Evolutionary conservation across 2,329 filamentous ascomycete genomes (phyloP).

Genomic region (Incumbomyces delicatus): DNA sequence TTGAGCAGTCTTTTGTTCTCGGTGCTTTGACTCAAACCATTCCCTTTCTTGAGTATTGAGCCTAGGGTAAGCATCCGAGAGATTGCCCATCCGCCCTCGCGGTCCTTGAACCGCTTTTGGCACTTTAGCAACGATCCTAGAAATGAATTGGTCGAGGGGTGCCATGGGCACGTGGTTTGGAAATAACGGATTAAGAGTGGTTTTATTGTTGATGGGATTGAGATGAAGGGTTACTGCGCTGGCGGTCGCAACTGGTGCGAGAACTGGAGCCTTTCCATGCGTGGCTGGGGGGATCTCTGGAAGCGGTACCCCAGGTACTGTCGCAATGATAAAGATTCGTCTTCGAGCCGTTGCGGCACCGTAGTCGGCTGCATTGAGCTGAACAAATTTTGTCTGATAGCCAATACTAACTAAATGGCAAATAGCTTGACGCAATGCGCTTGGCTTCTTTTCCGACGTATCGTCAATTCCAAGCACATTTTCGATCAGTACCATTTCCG

Average conservation of each 20-base stretch:
- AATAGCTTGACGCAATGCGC: slow-evolving; percentile 46
- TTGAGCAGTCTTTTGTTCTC: slow-evolving; percentile 14
- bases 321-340: slow-evolving; percentile 61
- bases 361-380: slow-evolving; percentile 59
- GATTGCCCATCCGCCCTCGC: slow-evolving; percentile 7
- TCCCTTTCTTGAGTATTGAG: slow-evolving; percentile 21
- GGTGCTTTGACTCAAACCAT: slow-evolving; percentile 23
- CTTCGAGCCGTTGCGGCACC: slow-evolving; percentile 57
- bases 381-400: slow-evolving; percentile 61
- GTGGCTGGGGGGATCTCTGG: slow-evolving; percentile 56
- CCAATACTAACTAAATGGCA: slow-evolving; percentile 65
- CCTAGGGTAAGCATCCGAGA: slow-evolving; percentile 12
- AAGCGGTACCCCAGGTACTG: slow-evolving; percentile 54
- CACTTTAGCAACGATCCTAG: slow-evolving; percentile 44
- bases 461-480: slow-evolving; percentile 60
- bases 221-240: slow-evolving; percentile 50
- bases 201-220: slow-evolving; percentile 52
- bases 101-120: slow-evolving; percentile 40
- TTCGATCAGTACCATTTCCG: slow-evolving; percentile 65
- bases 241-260: slow-evolving; percentile 36
- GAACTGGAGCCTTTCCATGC: slow-evolving; percentile 40
- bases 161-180: slow-evolving; percentile 57
- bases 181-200: slow-evolving; percentile 50
- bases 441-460: background rate
- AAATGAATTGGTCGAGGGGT: slow-evolving; percentile 29